These are phyloP conservation scores for Astrephomene gubernaculifera DNA, from an alignment of 139 green algal species.

Conservation along the genomic window DNA sequence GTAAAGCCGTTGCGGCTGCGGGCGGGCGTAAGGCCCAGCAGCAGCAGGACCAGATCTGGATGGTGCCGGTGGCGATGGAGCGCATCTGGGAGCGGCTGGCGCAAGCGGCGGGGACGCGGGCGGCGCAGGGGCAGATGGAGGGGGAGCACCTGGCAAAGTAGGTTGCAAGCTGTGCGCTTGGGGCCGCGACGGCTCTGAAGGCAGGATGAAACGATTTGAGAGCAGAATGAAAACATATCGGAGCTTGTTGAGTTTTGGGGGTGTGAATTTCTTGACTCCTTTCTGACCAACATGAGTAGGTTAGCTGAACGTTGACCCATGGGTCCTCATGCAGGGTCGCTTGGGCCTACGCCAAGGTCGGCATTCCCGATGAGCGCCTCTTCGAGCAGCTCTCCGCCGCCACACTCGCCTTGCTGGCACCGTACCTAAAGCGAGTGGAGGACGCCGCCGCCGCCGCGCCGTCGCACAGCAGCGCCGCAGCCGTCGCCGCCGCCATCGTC, in stretches of 20 bases:
- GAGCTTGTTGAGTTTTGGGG: too few species aligned
- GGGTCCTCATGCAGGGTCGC: conserved; percentile 36
- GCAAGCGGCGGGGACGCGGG: background rate
- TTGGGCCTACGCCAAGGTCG: conserved; percentile 24
- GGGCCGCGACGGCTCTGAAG: too few species aligned
- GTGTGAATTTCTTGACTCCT: too few species aligned
- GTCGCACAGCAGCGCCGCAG: background rate
- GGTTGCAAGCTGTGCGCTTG: too few species aligned
- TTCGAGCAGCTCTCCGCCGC: background rate
- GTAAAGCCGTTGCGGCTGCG: background rate
- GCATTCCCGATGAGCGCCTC: background rate
- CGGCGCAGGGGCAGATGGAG: background rate
- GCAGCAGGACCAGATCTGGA: background rate
- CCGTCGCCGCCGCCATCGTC: background rate
- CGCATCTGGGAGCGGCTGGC: conserved; percentile 34
- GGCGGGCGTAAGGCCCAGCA: background rate
- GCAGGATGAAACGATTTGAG: too few species aligned
- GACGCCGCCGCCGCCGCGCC: background rate
- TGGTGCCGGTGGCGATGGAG: conserved; percentile 30
- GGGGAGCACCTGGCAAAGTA: conserved; percentile 35
- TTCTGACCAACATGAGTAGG: too few species aligned
- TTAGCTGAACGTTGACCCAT: too few species aligned
- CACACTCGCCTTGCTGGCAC: background rate
- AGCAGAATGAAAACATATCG: too few species aligned
- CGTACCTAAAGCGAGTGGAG: background rate